Evolutionary conservation across 768 basidiomycete species (phyloP), one percentile per base, ranked within the genome.

Genomic region (Cystofilobasidium macerans): DNA sequence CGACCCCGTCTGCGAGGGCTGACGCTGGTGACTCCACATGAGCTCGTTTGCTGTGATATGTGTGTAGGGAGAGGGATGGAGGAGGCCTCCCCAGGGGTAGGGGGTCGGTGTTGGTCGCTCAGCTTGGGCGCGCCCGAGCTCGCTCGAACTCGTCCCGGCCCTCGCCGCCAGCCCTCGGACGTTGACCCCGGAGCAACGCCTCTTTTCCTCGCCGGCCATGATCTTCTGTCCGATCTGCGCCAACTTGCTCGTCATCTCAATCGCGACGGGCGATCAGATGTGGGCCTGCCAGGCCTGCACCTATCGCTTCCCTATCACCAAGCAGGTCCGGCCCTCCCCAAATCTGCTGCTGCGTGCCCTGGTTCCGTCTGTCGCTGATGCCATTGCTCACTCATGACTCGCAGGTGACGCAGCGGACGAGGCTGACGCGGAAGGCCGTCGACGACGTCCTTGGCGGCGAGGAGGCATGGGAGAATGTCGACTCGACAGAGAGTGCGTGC

Each of bases 401-500:
- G 24, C 70, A 95, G 89, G 92, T 95, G 84, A 95, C 92, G 9
- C 88, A 89, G 61, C 80, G 93, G 53, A 91, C 87, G 33, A 83
- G 83, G 64, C 79, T 95, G 59, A 85, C 85, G 70, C 82, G 88
- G n/a, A 98, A 98, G 72, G 82, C 86, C 71, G 86, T 91, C 16
- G 95, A 99, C 74, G 95, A 98, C 72, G 93, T 99, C 8, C 79
- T 98, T 32, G 95, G 94, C 59, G 92, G 90, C 3, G 90, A 89
- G 42, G 89, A 90, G 67, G 85, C 85, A 77, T 95, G 93, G 90
- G 86, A 86, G 64, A 88, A 95, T 75, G 93, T 92, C 3, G 93
- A 94, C 76, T 84, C 85, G 57, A 91, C 87, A 0, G 81, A 65
- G 35, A 53, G 45, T 63, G 5, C 35, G 47, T 36, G 28, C 30